These are phyloP conservation scores for Podila horticola DNA, from an alignment of 192 early-diverging fungal genomes.

Conservation along the genomic window DNA sequence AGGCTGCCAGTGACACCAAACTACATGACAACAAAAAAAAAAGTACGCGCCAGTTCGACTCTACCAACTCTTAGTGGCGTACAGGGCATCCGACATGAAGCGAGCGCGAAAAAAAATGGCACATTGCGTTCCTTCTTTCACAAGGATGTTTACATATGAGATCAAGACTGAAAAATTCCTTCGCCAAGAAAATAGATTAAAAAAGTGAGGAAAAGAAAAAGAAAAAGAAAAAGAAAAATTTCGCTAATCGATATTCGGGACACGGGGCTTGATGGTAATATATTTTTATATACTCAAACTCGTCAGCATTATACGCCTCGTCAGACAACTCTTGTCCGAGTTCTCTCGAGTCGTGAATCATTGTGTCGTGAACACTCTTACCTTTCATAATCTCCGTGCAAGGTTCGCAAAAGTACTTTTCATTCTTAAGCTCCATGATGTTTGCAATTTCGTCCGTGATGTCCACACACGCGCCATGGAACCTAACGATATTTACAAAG, in stretches of 20 bases:
- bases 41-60: not conserved
- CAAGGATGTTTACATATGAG: no score
- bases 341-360: not conserved
- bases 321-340: not conserved
- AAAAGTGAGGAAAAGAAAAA: not conserved
- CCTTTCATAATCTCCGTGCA: conserved; percentile 47
- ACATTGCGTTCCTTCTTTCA: not conserved
- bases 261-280: not conserved
- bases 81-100: not conserved
- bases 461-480: conserved; percentile 68
- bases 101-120: not conserved
- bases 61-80: not conserved
- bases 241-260: not conserved
- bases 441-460: conserved; percentile 65
- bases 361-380: conserved; percentile 25
- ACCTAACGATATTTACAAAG: conserved; percentile 53
- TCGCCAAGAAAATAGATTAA: not conserved
- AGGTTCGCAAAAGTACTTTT: conserved; percentile 49
- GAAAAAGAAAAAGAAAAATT: not conserved
- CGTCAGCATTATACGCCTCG: not conserved
- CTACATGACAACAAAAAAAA: not conserved
- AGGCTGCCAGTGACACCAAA: no score
- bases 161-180: no score
- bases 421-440: conserved; percentile 52
- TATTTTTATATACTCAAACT: conserved; percentile 6